Percentiles rank a stretch among this genome's conserved stretches.
These are phyloP conservation scores for Trichoderma oligosporum DNA, from an alignment of 2,329 filamentous ascomycete species.

Conservation along the genomic window DNA sequence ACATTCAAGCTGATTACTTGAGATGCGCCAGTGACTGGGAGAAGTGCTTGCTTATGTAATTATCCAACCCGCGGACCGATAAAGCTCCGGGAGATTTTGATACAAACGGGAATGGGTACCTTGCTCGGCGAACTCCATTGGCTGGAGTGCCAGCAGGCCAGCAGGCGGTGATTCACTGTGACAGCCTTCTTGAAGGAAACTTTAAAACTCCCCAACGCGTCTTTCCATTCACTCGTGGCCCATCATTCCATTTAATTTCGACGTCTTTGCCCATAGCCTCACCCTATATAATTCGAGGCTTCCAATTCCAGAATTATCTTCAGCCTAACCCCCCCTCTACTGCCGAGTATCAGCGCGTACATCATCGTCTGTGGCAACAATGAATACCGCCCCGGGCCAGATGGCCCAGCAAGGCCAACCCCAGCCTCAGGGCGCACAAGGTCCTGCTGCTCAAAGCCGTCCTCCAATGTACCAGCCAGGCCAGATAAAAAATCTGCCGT, in stretches of 20 bases:
- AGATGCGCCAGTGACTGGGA: neutral
- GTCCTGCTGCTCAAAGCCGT: conserved; percentile 26
- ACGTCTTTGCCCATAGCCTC: too few species aligned
- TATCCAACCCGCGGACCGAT: neutral
- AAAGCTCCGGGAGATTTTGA: neutral
- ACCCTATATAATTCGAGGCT: neutral
- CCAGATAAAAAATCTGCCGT: conserved; percentile 48
- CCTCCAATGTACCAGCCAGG: conserved; percentile 48
- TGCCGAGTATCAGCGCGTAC: neutral
- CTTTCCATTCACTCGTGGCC: neutral
- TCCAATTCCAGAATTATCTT: neutral
- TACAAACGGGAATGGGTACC: neutral
- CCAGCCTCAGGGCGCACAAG: conserved; percentile 27
- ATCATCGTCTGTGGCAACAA: conserved; percentile 11
- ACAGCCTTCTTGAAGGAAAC: conserved; percentile 8
- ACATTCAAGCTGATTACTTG: too few species aligned
- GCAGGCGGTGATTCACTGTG: neutral
- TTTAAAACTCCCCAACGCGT: conserved; percentile 15
- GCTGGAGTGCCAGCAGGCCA: neutral
- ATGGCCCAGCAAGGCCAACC: conserved; percentile 26
- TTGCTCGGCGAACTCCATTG: conserved; percentile 1
- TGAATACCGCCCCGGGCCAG: conserved; percentile 29
- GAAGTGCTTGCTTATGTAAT: neutral
- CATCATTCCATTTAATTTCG: neutral
- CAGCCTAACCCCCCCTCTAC: neutral